Base-by-base conservation (phyloP, 2,329 filamentous ascomycete genomes). In the Sphaerulina vaccinii region DNA sequence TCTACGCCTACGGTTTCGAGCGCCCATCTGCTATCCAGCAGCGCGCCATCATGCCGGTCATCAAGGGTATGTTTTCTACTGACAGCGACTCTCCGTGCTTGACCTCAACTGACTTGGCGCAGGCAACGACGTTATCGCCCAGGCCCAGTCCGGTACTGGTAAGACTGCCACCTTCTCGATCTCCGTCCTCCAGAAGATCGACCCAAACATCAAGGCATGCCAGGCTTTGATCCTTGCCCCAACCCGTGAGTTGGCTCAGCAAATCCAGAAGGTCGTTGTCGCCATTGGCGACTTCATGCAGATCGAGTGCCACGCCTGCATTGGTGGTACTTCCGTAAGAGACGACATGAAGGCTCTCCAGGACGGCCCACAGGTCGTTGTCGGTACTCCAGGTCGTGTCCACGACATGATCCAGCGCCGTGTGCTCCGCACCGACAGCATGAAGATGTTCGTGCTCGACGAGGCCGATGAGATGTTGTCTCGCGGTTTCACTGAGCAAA, bases 1-100 rank as follows among this genome's bases (percentile, higher is more conserved):
- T 99, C 75, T 99, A 97, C 77, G 93, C 93, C 74, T 99, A 99
- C 76, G 93, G 93, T 88, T 99, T 99, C 81, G 93, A 99, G 85
- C 91, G 93, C 66, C 93, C 93, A 61, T 99, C 93, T 79, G 92
- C 93, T 75, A 99, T 99, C 69, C 93, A 99, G 87, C 90, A 96
- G 87, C 92, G 95, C 73, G 93, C 93, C 68, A 99, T 99, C 78
- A 95, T 97, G 88, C 95, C 93, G 71, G 93, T 99, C 73, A 97
- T 99, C 83, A 96, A 97, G 85, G 91, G 89, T 93, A 79, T 74
- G 86, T 75, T 55, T 11, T 40, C 27, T n/a, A 5, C 36, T 35
- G 22, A 29, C 32, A 15, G 9, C 19, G 8, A 29, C 16, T 11
- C 41, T 36, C 32, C 38, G 13, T 29, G 29, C 38, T 32, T 9